phyloP scores from a whole-genome alignment of 202 grass and related monocot species.

The Panicum virgatum region DNA sequence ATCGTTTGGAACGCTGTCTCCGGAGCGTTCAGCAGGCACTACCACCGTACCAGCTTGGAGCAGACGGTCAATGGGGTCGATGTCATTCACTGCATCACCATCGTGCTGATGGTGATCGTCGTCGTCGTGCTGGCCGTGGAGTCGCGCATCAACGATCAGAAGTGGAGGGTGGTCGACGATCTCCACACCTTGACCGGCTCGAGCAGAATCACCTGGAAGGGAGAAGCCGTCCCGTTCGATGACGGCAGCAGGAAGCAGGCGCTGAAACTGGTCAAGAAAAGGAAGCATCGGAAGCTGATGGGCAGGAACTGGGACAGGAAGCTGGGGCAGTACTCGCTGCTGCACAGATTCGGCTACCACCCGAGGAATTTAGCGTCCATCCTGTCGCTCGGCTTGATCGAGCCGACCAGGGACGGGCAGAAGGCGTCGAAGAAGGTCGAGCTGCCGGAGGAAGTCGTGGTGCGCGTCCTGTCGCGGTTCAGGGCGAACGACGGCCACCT shows the following conservation, averaged over 20 bases:
- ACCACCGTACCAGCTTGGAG: slow-evolving; percentile 13
- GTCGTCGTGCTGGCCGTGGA: slow-evolving; percentile 9
- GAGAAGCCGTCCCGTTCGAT: background rate
- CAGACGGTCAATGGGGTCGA: background rate
- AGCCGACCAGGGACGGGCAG: no score
- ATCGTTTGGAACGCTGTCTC: slow-evolving; percentile 11
- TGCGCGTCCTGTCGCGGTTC: background rate
- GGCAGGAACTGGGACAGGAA: no score
- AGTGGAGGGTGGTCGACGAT: slow-evolving; percentile 17
- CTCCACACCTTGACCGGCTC: slow-evolving; percentile 1
- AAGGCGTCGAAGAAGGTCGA: background rate
- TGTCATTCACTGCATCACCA: background rate
- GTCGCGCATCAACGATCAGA: slow-evolving; percentile 13
- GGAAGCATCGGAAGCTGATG: background rate
- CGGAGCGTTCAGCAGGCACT: slow-evolving; percentile 15
- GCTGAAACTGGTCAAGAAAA: background rate
- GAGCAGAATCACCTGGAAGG: slow-evolving; percentile 1
- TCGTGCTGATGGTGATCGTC: background rate
- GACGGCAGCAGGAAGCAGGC: slow-evolving; percentile 17
- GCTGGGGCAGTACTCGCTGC: no score
- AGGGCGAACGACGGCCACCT: background rate
- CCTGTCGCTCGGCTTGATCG: no score
- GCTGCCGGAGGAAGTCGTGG: slow-evolving; percentile 1
- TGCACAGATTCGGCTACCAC: no score
- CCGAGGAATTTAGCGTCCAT: no score